phyloP scores from a whole-genome alignment of 305 asterid genomes.

The Solanum hybrid region DNA sequence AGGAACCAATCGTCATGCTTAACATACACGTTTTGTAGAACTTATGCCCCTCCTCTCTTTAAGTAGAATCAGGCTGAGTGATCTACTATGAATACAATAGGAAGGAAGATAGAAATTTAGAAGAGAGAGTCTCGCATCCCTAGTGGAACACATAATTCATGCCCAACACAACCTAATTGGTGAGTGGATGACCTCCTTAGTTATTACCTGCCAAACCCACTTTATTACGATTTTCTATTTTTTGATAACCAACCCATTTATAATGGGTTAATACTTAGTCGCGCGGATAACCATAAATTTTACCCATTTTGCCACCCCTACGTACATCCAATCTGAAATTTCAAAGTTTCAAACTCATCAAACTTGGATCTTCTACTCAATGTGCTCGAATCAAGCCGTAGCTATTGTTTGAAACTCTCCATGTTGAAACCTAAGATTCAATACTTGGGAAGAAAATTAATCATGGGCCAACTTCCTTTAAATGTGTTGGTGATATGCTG shows the following conservation, averaged over 20 bases:
- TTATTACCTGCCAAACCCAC: not conserved
- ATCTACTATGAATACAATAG: not conserved
- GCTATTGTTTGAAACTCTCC: not conserved
- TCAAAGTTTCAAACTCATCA: not conserved
- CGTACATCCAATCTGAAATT: not conserved
- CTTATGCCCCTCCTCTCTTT: not conserved
- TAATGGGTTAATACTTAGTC: not conserved
- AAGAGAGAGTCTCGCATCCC: not conserved
- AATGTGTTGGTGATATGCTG: not conserved
- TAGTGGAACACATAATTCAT: not conserved
- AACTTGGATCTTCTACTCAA: not conserved
- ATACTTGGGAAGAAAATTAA: not conserved
- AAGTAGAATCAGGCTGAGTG: not conserved
- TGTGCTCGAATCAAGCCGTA: not conserved
- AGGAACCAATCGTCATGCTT: not conserved
- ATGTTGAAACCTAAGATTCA: not conserved
- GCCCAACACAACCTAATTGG: not conserved
- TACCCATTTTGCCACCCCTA: not conserved
- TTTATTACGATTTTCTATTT: not conserved
- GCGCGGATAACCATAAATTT: not conserved
- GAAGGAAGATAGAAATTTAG: not conserved
- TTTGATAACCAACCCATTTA: not conserved
- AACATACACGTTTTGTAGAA: not conserved
- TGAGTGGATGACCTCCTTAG: not conserved
- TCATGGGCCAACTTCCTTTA: not conserved